phyloP scores from a whole-genome alignment of 2,329 filamentous ascomycete species.

The Celoporthe dispersa region DNA sequence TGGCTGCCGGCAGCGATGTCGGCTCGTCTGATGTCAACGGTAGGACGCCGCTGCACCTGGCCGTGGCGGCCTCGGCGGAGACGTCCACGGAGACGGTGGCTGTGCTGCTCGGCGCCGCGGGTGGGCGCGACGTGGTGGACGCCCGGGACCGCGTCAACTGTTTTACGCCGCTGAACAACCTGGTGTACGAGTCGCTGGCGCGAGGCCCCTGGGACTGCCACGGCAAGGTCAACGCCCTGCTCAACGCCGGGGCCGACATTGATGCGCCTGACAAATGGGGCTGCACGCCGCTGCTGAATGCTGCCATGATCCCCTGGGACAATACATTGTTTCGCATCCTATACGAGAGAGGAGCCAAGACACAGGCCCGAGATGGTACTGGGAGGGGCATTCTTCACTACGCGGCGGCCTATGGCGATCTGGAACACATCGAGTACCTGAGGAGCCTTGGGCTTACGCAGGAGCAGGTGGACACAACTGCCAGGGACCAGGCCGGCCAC shows the following conservation, averaged over 20 bases:
- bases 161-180: not conserved
- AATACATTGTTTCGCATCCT: not conserved
- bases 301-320: not conserved
- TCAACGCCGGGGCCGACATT: not conserved
- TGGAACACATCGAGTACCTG: not conserved
- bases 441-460: not conserved
- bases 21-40: not conserved
- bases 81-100: not conserved
- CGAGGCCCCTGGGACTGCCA: not conserved
- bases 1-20: not conserved
- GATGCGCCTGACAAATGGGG: slow-evolving; percentile 1
- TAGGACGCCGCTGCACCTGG: not conserved
- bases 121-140: not conserved
- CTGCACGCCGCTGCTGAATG: slow-evolving; percentile 1
- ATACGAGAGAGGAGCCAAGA: not conserved
- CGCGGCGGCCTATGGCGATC: not conserved
- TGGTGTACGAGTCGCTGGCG: slow-evolving; percentile 1
- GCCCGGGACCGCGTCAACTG: not conserved
- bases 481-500: not conserved
- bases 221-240: not conserved
- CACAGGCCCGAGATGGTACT: not conserved
- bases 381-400: not conserved
- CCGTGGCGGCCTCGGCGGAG: not conserved
- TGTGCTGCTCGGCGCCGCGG: not conserved
- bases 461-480: not conserved